These are phyloP conservation scores for Penicillium mononematosum DNA, from an alignment of 495 filamentous ascomycete genomes.

Conservation along the genomic window DNA sequence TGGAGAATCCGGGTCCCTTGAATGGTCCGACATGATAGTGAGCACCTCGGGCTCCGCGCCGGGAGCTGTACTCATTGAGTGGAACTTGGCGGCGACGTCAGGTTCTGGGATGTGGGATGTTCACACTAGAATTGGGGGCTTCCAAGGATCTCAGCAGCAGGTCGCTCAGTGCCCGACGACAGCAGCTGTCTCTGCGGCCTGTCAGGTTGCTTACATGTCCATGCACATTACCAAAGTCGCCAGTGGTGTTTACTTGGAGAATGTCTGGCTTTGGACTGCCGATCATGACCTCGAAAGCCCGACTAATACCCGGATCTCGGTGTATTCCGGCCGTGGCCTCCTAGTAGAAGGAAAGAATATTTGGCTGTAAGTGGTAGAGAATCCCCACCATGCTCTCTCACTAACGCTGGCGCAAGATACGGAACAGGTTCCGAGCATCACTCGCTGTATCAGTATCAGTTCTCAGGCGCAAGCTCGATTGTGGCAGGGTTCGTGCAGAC, in stretches of 20 bases:
- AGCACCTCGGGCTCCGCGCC: conserved; percentile 56
- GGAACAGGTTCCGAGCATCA: conserved; percentile 79
- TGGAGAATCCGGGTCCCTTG: conserved; percentile 52
- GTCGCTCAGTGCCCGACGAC: conserved; percentile 50
- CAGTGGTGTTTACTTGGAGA: conserved; percentile 58
- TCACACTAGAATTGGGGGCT: conserved; percentile 57
- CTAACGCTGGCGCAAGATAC: conserved; percentile 35
- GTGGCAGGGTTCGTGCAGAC: conserved; percentile 79
- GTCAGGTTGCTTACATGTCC: conserved; percentile 64
- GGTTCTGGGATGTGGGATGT: conserved; percentile 60
- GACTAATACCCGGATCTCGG: conserved; percentile 57
- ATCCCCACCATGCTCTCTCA: background rate
- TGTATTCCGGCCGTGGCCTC: conserved; percentile 69
- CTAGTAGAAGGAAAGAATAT: conserved; percentile 55
- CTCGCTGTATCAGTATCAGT: conserved; percentile 78
- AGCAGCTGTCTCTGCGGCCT: conserved; percentile 39
- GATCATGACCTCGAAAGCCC: conserved; percentile 72
- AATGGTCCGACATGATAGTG: conserved; percentile 61
- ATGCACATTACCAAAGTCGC: conserved; percentile 63
- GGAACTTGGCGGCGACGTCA: conserved; percentile 57
- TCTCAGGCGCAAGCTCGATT: conserved; percentile 65
- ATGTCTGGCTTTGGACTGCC: conserved; percentile 68
- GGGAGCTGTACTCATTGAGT: conserved; percentile 73
- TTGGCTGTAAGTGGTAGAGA: conserved; percentile 52
- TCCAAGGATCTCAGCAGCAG: conserved; percentile 51